Evolutionary conservation across 2,329 filamentous ascomycete species (phyloP), one percentile per base, ranked within the genome.

Genomic region (Monilinia polystroma): DNA sequence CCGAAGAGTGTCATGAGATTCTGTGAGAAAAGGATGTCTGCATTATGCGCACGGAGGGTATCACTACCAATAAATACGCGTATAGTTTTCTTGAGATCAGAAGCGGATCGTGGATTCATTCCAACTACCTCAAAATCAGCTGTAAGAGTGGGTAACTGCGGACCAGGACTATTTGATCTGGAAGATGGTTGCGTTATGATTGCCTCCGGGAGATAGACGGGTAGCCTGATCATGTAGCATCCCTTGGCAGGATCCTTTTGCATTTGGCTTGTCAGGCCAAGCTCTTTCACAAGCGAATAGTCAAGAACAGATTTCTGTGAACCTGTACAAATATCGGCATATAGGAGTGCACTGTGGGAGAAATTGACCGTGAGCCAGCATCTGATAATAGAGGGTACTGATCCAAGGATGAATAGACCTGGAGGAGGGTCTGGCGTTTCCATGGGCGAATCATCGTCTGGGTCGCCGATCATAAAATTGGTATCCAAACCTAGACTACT

Each of bases 331-430:
- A 98, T 83, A 45, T 93, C 93, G 47, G 93, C 95, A 76, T 98
- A 98, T 6, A 97, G 82, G 20, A 98, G 84, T 12, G 92, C 90
- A 71, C 90, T 89, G 76, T 97, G 94, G 18, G 93, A 94, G 79
- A 96, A 98, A 74, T 92, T 89, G 47, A 89, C 90, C 35, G 91
- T 94, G 72, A 98, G 83, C 93, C 95, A 98, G 80, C 95, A 99
- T 69, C 95, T 90, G 67, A 98, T 91, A 71, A 99, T 97, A 41
- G 93, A 92, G 7, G 95, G 95, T 7, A 96, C 93, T 8, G 93
- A 90, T 16, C 94, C 93, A 20, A 97, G 82, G 63, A 96, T 85
- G 76, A 93, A 92, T 67, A 97, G 83, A 11, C 92, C 92, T 47
- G 93, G 92, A 23, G 93, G 91, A 53, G 94, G 90, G 53, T 86